Conservation (phyloP, 78 protist genomes). For the Fonticula alba region DNA sequence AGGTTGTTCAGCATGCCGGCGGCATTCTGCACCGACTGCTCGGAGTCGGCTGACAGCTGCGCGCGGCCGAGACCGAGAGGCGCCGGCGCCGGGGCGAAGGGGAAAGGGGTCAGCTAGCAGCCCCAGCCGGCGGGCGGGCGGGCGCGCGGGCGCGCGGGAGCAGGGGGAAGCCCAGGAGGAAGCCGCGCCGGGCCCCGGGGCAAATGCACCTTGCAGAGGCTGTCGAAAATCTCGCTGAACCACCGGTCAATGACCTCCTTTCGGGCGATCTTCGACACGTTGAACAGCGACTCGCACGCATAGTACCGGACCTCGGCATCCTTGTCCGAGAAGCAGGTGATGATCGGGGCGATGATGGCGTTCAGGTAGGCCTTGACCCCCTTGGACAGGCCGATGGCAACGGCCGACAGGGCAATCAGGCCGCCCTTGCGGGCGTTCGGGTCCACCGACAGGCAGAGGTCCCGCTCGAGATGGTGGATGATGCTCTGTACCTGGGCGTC, state of each 20-base stretch:
- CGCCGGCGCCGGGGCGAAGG: too few relatives aligned
- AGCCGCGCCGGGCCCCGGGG: too few relatives aligned
- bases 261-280: constrained; percentile 71
- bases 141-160: too few relatives aligned
- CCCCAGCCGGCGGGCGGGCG: too few relatives aligned
- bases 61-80: too few relatives aligned
- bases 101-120: too few relatives aligned
- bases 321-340: constrained; percentile 19
- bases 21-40: constrained; percentile 60
- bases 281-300: constrained; percentile 86
- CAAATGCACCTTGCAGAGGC: constrained; percentile 41
- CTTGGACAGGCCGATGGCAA: constrained; percentile 65
- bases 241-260: constrained; percentile 26
- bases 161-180: too few relatives aligned
- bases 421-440: constrained; percentile 66
- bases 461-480: constrained; percentile 1
- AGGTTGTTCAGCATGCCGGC: constrained; percentile 69
- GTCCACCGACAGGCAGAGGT: constrained; percentile 12
- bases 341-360: constrained; percentile 54
- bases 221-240: constrained; percentile 72
- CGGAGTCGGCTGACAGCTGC: constrained; percentile 66
- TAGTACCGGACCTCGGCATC: constrained; percentile 34
- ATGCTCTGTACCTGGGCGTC: not conserved
- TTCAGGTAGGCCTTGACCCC: constrained; percentile 12
- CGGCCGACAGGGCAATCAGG: constrained; percentile 72